A percentile compares a stretch with the other conserved stretches of the same genome.
phyloP scores from a whole-genome alignment of 768 basidiomycete genomes.

The Panaeolus papilionaceus region DNA sequence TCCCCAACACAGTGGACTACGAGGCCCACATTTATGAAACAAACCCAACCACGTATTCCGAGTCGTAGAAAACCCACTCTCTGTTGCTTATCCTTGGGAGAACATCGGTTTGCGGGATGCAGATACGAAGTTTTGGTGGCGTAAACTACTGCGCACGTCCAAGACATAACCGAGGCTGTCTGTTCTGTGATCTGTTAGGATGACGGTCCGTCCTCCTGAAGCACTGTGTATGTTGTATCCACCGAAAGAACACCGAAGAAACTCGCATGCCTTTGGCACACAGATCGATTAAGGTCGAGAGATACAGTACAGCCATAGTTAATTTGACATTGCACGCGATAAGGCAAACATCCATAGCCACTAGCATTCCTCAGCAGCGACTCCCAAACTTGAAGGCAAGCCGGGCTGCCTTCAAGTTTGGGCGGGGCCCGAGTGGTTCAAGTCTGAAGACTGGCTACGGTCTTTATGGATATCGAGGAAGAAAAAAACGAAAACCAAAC shows the following conservation, averaged over 20 bases:
- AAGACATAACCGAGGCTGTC: neutral
- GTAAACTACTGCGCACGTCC: neutral
- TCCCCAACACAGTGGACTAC: neutral
- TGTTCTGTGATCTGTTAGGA: neutral
- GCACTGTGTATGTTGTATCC: neutral
- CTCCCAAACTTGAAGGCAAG: too few species aligned
- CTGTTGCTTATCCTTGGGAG: constrained; percentile 1
- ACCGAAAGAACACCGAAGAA: neutral
- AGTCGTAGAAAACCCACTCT: neutral
- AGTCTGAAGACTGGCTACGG: too few species aligned
- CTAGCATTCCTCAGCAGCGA: too few species aligned
- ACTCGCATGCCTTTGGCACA: neutral
- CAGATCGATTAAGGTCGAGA: neutral
- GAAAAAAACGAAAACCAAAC: too few species aligned
- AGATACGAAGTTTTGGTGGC: constrained; percentile 8
- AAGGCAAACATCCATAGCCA: neutral
- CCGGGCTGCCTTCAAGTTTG: too few species aligned
- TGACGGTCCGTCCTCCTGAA: constrained; percentile 3
- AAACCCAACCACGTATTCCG: neutral
- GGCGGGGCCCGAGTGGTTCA: too few species aligned
- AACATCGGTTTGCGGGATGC: neutral
- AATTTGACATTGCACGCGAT: neutral
- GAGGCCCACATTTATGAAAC: constrained; percentile 11
- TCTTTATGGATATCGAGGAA: too few species aligned
- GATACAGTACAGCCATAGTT: neutral